Percentiles rank a stretch among this genome's conserved stretches.
phyloP scores from a whole-genome alignment of 1,284 basidiomycete species.

The Marasmius fiardii region DNA sequence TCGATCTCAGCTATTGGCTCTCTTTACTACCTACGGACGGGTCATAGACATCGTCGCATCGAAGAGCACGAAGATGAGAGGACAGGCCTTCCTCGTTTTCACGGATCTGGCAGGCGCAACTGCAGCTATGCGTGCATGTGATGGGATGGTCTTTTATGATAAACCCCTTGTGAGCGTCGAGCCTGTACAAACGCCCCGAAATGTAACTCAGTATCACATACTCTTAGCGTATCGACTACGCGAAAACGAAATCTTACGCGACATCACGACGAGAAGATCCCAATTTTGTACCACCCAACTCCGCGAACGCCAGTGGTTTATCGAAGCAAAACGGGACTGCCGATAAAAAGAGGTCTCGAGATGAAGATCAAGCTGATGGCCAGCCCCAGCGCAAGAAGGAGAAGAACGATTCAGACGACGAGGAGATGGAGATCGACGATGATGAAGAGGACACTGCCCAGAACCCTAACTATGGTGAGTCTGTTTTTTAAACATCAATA shows the following conservation, averaged over 20 bases:
- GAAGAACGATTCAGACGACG: slow-evolving; percentile 63
- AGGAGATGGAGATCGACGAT: slow-evolving; percentile 86
- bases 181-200: background rate
- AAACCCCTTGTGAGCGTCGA: slow-evolving; percentile 72
- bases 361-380: slow-evolving; percentile 54
- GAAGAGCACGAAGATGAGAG: slow-evolving; percentile 84
- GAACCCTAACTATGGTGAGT: slow-evolving; percentile 42
- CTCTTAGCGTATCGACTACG: slow-evolving; percentile 79
- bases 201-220: slow-evolving; percentile 10
- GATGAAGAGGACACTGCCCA: slow-evolving; percentile 56
- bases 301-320: slow-evolving; percentile 49
- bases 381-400: slow-evolving; percentile 65
- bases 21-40: slow-evolving; percentile 93
- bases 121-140: slow-evolving; percentile 85
- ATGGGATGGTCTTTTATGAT: slow-evolving; percentile 92
- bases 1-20: slow-evolving; percentile 76
- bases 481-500: slow-evolving; percentile 21
- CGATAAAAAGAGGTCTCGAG: slow-evolving; percentile 63
- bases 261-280: slow-evolving; percentile 74
- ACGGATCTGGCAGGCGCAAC: slow-evolving; percentile 86
- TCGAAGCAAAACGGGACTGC: slow-evolving; percentile 35
- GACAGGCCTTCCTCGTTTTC: slow-evolving; percentile 97
- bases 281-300: slow-evolving; percentile 65
- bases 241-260: slow-evolving; percentile 82
- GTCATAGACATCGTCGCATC: slow-evolving; percentile 95